Conservation (phyloP, 495 filamentous ascomycete genomes). For the Neurospora pannonica region DNA sequence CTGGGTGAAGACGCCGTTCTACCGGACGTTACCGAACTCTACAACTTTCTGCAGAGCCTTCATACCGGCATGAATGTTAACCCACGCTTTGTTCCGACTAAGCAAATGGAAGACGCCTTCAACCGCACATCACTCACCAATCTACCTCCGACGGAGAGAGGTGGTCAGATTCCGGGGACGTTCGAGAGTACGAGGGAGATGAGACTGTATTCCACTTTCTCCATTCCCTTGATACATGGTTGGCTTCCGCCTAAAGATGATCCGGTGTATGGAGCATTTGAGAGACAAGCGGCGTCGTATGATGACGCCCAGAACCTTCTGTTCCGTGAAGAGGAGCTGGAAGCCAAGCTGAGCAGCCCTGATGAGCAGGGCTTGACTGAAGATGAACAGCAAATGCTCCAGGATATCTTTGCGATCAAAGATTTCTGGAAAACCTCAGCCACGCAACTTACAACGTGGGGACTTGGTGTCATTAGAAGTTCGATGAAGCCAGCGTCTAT, state of each 20-base stretch:
- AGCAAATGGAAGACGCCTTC: slow-evolving; percentile 32
- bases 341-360: slow-evolving; percentile 58
- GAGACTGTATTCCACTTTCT: slow-evolving; percentile 77
- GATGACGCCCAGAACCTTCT: slow-evolving; percentile 84
- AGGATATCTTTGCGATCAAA: slow-evolving; percentile 75
- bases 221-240: slow-evolving; percentile 83
- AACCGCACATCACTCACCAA: slow-evolving; percentile 34
- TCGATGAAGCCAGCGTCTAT: slow-evolving; percentile 61
- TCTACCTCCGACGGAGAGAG: slow-evolving; percentile 34
- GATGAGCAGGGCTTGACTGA: slow-evolving; percentile 37
- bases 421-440: slow-evolving; percentile 66
- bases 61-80: slow-evolving; percentile 99
- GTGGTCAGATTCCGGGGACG: slow-evolving; percentile 48
- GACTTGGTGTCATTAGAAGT: slow-evolving; percentile 59
- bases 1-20: slow-evolving; percentile 38
- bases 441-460: slow-evolving; percentile 78
- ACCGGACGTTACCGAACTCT: slow-evolving; percentile 81
- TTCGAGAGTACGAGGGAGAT: slow-evolving; percentile 82
- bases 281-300: slow-evolving; percentile 65
- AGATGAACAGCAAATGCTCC: slow-evolving; percentile 62
- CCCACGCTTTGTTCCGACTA: slow-evolving; percentile 60
- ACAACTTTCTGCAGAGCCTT: slow-evolving; percentile 75
- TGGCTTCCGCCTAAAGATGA: slow-evolving; percentile 69
- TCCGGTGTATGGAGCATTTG: slow-evolving; percentile 53
- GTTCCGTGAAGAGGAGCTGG: slow-evolving; percentile 79